phyloP scores from a whole-genome alignment of 257 asterid genomes.

The Ballota nigra region DNA sequence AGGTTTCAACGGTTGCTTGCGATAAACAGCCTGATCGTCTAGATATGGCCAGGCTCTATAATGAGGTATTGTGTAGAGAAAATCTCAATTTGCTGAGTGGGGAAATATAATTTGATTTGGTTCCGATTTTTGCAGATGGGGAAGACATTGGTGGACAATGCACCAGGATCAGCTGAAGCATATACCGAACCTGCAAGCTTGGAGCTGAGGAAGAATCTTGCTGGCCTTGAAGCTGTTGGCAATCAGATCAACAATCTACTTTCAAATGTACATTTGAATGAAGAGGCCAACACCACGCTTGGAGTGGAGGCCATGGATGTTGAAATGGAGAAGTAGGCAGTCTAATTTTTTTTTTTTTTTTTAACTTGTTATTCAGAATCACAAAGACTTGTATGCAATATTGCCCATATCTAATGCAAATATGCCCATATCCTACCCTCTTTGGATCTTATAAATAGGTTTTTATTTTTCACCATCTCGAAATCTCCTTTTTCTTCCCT shows the following conservation, averaged over 20 bases:
- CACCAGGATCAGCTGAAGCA: conserved; percentile 43
- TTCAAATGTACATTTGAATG: conserved; percentile 29
- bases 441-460: too few species aligned
- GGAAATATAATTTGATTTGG: conserved; percentile 3
- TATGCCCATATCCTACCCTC: too few species aligned
- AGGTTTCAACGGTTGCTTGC: conserved; percentile 51
- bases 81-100: neutral
- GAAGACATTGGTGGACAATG: conserved; percentile 45
- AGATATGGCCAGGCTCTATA: conserved; percentile 65
- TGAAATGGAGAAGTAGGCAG: neutral
- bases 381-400: too few species aligned
- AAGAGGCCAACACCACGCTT: neutral
- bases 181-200: conserved; percentile 34
- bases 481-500: too few species aligned
- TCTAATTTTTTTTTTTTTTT: too few species aligned
- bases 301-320: neutral
- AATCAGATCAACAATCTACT: conserved; percentile 53
- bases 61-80: conserved; percentile 50
- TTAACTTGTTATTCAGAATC: too few species aligned
- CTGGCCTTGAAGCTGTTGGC: conserved; percentile 39
- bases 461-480: too few species aligned
- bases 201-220: conserved; percentile 42
- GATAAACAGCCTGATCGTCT: conserved; percentile 57
- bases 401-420: too few species aligned
- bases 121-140: conserved; percentile 46